Base-by-base conservation (phyloP, 805 yeast genomes). In the Wickerhamomyces sydowiorum region DNA sequence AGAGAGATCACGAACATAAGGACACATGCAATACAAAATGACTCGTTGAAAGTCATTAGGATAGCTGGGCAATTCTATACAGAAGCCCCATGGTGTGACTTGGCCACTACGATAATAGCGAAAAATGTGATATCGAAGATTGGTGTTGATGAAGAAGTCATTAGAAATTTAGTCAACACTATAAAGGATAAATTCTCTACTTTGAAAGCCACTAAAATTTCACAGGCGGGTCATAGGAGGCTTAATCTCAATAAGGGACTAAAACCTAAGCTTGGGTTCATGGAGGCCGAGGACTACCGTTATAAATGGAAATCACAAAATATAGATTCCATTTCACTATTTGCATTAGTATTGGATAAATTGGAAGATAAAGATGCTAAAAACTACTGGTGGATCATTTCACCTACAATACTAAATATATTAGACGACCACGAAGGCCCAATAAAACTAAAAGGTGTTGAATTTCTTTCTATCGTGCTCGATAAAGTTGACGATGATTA, bases 401-500 rank as follows among this genome's bases (percentile, higher is more conserved):
- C 56, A 0, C 60, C 61, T 2, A 49, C 59, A 0, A 46, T 57
- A 4, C 29, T 57, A 20, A 57, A 57, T 36, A 39, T 54, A 1
- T 20, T 57, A 9, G 61, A 57, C 44, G 60, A 57, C 27, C 58
- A 57, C 40, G 61, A 57, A 27, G 58, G 54, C 4, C 38, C 44
- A 6, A 51, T 57, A 4, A 56, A 56, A 36, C 27, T 53, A 1
- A 35, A 43, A 35, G 61, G 61, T 21, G 54, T 54, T 9, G 33
- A 30, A 25, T 28, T 57, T 1, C 24, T 57, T 7, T 37, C 46
- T 3, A 20, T 30, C 1, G 14, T 57, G 13, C 43, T 57, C 25
- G 47, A 46, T 2, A 36, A 25, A 6, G 43, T 50, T n/a, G 50
- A 51, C 9, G 39, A 45, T 2, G 40, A 38, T 3, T 54, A 36